Conservation (phyloP, 1,284 basidiomycete species). For the Moniliophthora roreri region DNA sequence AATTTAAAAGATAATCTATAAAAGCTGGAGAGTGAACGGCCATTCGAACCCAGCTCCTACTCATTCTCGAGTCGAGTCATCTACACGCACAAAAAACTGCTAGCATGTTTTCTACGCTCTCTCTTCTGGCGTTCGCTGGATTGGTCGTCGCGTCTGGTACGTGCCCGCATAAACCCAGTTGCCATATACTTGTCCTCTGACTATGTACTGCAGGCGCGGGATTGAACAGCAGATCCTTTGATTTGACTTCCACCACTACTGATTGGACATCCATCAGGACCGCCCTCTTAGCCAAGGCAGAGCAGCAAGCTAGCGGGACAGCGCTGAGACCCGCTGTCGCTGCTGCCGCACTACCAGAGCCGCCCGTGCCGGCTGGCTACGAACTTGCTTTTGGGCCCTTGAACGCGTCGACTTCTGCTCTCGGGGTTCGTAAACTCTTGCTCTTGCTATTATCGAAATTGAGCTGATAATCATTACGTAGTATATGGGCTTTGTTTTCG, state of each 20-base stretch:
- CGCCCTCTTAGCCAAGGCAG: background rate
- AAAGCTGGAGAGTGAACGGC: background rate
- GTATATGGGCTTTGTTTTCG: conserved; percentile 2
- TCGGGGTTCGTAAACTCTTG: background rate
- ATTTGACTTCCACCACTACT: background rate
- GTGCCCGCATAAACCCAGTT: background rate
- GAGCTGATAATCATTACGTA: background rate
- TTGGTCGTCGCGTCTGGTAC: background rate
- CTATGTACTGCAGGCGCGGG: background rate
- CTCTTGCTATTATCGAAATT: background rate
- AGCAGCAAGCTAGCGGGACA: background rate
- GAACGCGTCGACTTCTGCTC: background rate
- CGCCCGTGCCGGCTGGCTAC: background rate
- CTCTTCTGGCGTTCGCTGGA: background rate
- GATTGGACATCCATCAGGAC: background rate
- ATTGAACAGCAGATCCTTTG: background rate
- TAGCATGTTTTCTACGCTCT: background rate
- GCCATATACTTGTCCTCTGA: background rate
- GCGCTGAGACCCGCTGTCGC: background rate
- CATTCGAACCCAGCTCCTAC: background rate
- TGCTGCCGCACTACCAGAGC: background rate
- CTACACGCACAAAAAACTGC: background rate
- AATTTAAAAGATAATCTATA: background rate
- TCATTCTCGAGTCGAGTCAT: background rate
- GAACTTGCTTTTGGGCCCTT: background rate